Conservation (phyloP, 176 grass and related monocot species). For the Raddia guianensis region DNA sequence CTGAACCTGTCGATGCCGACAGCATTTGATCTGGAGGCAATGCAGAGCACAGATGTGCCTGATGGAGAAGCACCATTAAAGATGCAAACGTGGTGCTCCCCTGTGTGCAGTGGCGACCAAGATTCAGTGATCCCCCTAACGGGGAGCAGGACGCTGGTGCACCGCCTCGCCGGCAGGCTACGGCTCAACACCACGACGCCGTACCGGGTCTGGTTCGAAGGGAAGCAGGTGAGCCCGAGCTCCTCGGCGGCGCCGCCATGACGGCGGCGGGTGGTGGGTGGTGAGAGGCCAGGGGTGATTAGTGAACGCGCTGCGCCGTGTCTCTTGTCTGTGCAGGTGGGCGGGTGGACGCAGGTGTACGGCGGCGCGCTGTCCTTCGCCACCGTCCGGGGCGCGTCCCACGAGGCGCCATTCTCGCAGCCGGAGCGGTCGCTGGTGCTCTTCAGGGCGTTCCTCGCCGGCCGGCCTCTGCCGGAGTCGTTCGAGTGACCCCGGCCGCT, state of each 20-base stretch:
- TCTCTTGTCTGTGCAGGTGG: conserved; percentile 45
- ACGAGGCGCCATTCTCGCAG: conserved; percentile 97
- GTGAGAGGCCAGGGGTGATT: too few relatives aligned
- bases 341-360: conserved; percentile 91
- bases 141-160: conserved; percentile 79
- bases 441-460: conserved; percentile 80
- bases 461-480: conserved; percentile 74
- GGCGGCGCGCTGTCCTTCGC: conserved; percentile 80
- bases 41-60: neutral
- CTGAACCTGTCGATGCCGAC: neutral
- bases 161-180: conserved; percentile 60
- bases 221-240: conserved; percentile 63
- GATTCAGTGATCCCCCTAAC: conserved; percentile 97
- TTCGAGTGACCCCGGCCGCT: conserved; percentile 44
- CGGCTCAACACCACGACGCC: conserved; percentile 69
- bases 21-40: neutral
- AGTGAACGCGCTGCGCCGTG: neutral
- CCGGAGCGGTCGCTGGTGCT: conserved; percentile 87
- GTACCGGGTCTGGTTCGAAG: conserved; percentile 96
- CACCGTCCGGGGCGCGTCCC: conserved; percentile 80
- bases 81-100: neutral
- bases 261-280: too few relatives aligned
- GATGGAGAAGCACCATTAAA: too few relatives aligned
- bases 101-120: conserved; percentile 80
- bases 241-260: neutral